These are phyloP conservation scores for Geotrichum siamense DNA, from an alignment of 1,139 yeast species.

Conservation along the genomic window DNA sequence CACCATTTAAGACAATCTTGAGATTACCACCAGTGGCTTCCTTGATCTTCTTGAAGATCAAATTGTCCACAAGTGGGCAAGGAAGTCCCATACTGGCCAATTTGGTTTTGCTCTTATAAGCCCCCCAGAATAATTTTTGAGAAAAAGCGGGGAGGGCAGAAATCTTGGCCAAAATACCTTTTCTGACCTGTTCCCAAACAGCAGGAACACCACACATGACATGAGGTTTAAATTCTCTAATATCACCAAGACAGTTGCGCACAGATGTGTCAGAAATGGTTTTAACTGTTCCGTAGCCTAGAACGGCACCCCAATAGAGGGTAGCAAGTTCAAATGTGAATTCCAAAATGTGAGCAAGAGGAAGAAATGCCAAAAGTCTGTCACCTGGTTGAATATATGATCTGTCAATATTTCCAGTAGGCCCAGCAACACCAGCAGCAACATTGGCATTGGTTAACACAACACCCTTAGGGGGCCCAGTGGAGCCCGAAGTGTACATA, in stretches of 20 bases:
- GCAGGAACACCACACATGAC: slow-evolving; percentile 98
- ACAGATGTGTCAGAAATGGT: slow-evolving; percentile 79
- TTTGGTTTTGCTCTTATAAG: slow-evolving; percentile 63
- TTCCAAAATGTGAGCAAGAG: slow-evolving; percentile 94
- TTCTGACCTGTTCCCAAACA: slow-evolving; percentile 93
- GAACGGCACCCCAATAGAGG: slow-evolving; percentile 83
- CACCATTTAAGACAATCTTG: slow-evolving; percentile 76
- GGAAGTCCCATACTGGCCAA: slow-evolving; percentile 64
- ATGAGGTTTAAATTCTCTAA: slow-evolving; percentile 81
- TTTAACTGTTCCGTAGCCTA: slow-evolving; percentile 91
- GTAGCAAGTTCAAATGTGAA: slow-evolving; percentile 72
- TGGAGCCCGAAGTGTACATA: slow-evolving; percentile 98
- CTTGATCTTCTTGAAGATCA: slow-evolving; percentile 80
- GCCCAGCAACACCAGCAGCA: slow-evolving; percentile 80
- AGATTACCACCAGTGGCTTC: slow-evolving; percentile 94
- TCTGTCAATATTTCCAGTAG: slow-evolving; percentile 54
- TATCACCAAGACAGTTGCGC: slow-evolving; percentile 81
- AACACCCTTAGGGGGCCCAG: slow-evolving; percentile 98
- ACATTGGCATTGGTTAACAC: slow-evolving; percentile 72
- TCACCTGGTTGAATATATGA: slow-evolving; percentile 49
- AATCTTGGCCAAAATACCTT: slow-evolving; percentile 79
- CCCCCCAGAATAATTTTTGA: slow-evolving; percentile 86
- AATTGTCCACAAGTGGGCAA: slow-evolving; percentile 51
- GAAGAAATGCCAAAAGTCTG: slow-evolving; percentile 78
- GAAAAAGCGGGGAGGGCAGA: slow-evolving; percentile 55